Percentiles rank a stretch among this genome's conserved stretches.
Evolutionary conservation across 2,329 filamentous ascomycete species (phyloP).

Genomic region (Aaosphaeria pasadenensis): DNA sequence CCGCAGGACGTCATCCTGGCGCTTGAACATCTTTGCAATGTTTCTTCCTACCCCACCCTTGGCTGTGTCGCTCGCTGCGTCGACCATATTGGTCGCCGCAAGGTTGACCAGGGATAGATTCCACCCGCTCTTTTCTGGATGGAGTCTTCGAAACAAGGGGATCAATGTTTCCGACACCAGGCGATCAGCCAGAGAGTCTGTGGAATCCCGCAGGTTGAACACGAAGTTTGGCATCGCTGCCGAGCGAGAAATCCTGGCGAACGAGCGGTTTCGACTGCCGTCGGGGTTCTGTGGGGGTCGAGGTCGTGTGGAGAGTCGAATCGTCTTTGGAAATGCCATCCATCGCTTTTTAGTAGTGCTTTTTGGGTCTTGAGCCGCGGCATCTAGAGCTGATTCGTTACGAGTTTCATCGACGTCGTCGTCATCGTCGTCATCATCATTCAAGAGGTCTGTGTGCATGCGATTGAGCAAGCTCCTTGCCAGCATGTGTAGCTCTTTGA

Average conservation of each 20-base stretch:
- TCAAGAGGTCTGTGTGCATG: slow-evolving; percentile 74
- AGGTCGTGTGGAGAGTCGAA: slow-evolving; percentile 77
- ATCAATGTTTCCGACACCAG: slow-evolving; percentile 68
- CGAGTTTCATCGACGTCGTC: neutral
- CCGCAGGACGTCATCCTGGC: slow-evolving; percentile 66
- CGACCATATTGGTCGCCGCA: slow-evolving; percentile 79
- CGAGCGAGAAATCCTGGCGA: slow-evolving; percentile 73
- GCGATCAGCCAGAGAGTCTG: slow-evolving; percentile 62
- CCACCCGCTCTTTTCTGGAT: slow-evolving; percentile 68
- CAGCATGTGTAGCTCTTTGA: slow-evolving; percentile 66
- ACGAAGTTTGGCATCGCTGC: slow-evolving; percentile 69
- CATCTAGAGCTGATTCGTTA: neutral
- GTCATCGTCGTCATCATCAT: slow-evolving; percentile 42
- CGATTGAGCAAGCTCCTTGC: slow-evolving; percentile 69
- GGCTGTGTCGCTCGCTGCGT: slow-evolving; percentile 39
- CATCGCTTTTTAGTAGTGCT: slow-evolving; percentile 48
- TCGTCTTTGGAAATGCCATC: slow-evolving; percentile 76
- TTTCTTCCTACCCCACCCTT: slow-evolving; percentile 60
- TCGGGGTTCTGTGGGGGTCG: slow-evolving; percentile 52
- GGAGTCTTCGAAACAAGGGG: slow-evolving; percentile 71
- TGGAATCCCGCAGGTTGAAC: slow-evolving; percentile 59
- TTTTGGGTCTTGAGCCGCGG: neutral
- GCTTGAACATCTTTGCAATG: slow-evolving; percentile 78
- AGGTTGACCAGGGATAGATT: slow-evolving; percentile 83
- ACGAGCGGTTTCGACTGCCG: slow-evolving; percentile 55